A percentile compares a stretch with the other conserved stretches of the same genome.
Conservation (phyloP, 768 basidiomycete species). For the Myochromella boudieri region DNA sequence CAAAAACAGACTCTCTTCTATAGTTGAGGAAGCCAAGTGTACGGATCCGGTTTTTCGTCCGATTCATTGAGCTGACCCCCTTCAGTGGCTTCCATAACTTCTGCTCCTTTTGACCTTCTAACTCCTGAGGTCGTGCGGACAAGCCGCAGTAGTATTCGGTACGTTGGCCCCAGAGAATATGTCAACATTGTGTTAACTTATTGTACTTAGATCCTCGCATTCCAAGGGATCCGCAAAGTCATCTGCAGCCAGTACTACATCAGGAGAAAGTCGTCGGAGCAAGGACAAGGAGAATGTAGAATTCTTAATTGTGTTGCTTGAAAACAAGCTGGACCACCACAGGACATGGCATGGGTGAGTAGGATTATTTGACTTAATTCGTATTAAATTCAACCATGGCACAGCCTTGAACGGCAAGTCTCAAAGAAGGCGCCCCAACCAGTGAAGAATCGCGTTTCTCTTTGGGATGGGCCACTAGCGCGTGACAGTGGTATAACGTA, state of each 20-base stretch:
- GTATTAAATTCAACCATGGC: neutral
- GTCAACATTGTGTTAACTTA: neutral
- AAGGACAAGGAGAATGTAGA: constrained; percentile 20
- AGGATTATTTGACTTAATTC: neutral
- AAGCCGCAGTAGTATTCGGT: constrained; percentile 14
- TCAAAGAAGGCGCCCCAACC: constrained; percentile 24
- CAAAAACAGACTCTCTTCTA: neutral
- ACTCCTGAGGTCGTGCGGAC: constrained; percentile 4
- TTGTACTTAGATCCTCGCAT: constrained; percentile 10
- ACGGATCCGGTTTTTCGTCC: neutral
- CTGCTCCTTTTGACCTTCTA: constrained; percentile 3
- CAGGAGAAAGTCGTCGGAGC: constrained; percentile 17
- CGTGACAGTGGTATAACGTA: constrained; percentile 25
- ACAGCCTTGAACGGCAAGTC: constrained; percentile 32
- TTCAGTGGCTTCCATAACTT: neutral
- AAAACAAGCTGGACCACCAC: constrained; percentile 30
- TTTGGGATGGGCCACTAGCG: constrained; percentile 42
- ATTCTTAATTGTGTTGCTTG: constrained; percentile 39
- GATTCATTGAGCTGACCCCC: neutral
- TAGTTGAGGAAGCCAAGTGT: constrained; percentile 2
- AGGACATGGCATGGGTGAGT: constrained; percentile 46
- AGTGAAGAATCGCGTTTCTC: constrained; percentile 31
- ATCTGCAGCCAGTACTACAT: constrained; percentile 14
- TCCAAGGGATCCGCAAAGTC: constrained; percentile 11
- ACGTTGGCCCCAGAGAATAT: neutral